phyloP scores from a whole-genome alignment of 208 protist genomes.

The Endotrypanum monterogeii region DNA sequence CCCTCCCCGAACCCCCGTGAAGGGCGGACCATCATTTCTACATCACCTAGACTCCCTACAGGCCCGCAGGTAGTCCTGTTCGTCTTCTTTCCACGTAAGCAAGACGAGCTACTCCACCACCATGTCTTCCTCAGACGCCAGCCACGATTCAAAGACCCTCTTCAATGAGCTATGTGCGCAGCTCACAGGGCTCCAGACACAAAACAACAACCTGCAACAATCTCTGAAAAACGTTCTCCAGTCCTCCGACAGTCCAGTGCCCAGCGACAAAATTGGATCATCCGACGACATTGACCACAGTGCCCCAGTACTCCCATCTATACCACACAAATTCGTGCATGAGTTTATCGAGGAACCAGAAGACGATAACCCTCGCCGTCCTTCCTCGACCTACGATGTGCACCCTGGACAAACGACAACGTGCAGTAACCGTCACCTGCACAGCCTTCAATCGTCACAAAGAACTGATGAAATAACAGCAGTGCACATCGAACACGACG shows the following conservation, averaged over 20 bases:
- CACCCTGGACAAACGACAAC: no score
- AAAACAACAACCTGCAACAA: conserved; percentile 9
- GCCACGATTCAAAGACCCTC: background rate
- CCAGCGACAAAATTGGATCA: background rate
- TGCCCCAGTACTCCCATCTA: no score
- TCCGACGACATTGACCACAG: background rate
- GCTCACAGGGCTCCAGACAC: conserved; percentile 12
- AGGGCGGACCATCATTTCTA: no score
- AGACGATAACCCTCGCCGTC: no score
- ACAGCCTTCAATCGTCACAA: no score
- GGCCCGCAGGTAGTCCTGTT: background rate
- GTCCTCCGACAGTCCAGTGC: background rate
- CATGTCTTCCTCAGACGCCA: background rate
- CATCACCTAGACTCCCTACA: no score
- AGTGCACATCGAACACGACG: no score
- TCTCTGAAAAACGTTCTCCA: conserved; percentile 9
- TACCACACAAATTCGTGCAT: no score
- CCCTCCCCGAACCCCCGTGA: background rate
- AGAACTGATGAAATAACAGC: no score
- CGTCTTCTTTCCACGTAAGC: background rate
- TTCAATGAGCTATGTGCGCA: conserved; percentile 15
- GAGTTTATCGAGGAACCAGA: no score
- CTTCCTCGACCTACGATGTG: no score
- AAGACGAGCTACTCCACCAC: background rate
- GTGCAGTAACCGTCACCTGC: no score